Conservation (phyloP, 768 basidiomycete species). For the Phylloporus sp. region DNA sequence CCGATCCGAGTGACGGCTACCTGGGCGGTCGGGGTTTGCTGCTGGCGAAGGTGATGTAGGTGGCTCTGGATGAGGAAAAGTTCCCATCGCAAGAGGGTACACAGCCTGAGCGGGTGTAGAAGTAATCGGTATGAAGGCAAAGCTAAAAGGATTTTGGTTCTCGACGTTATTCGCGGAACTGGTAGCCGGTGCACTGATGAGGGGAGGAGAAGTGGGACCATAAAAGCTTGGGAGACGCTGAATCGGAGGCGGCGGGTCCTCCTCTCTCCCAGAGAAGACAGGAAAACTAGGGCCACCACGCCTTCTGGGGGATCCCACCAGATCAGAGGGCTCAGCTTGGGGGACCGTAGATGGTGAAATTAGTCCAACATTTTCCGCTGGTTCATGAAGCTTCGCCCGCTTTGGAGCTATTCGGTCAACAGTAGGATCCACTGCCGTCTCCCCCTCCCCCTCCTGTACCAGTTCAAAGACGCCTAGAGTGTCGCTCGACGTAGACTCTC, state of each 20-base stretch:
- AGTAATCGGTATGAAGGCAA: slow-evolving; percentile 48
- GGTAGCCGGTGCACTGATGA: slow-evolving; percentile 34
- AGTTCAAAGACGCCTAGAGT: slow-evolving; percentile 40
- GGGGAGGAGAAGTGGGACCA: slow-evolving; percentile 38
- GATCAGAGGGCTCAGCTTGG: slow-evolving; percentile 16
- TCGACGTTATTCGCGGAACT: slow-evolving; percentile 49
- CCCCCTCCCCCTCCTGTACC: slow-evolving; percentile 38
- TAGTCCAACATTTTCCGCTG: slow-evolving; percentile 24
- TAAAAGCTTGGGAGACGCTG: slow-evolving; percentile 53
- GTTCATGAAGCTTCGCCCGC: slow-evolving; percentile 38
- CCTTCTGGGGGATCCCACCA: slow-evolving; percentile 11
- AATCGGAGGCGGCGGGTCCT: slow-evolving; percentile 49
- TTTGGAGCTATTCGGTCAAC: slow-evolving; percentile 51
- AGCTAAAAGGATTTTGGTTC: slow-evolving; percentile 53
- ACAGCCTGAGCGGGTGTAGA: slow-evolving; percentile 46
- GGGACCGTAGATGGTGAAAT: slow-evolving; percentile 7
- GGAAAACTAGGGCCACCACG: slow-evolving; percentile 42
- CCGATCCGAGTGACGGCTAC: slow-evolving; percentile 32
- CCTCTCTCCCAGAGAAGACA: slow-evolving; percentile 42
- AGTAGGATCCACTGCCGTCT: slow-evolving; percentile 36
- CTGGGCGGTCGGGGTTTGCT: slow-evolving; percentile 30
- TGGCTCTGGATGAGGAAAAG: slow-evolving; percentile 33
- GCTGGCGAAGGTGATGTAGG: slow-evolving; percentile 34
- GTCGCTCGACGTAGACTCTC: slow-evolving; percentile 47
- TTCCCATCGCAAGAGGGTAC: slow-evolving; percentile 38